Evolutionary conservation across 495 filamentous ascomycete species (phyloP).

Genomic region (Xylaria nigripes): DNA sequence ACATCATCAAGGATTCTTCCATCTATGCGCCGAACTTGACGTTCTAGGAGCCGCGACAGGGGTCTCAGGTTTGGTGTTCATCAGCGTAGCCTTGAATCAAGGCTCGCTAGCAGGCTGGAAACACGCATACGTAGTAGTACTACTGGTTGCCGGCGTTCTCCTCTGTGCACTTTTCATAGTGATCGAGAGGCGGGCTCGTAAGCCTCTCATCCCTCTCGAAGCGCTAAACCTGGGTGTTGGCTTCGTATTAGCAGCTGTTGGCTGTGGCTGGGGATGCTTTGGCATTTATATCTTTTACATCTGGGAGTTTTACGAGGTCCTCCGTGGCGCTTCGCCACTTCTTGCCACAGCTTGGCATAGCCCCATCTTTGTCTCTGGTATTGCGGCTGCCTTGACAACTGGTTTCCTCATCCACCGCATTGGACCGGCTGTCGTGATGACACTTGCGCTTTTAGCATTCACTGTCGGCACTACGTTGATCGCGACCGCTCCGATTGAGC

Average conservation of each 20-base stretch:
- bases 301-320: conserved; percentile 46
- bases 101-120: conserved; percentile 51
- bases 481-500: conserved; percentile 41
- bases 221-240: conserved; percentile 44
- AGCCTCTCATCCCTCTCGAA: conserved; percentile 50
- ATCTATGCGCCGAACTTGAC: conserved; percentile 39
- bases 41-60: conserved; percentile 44
- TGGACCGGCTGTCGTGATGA: conserved; percentile 43
- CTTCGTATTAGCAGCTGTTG: conserved; percentile 49
- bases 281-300: conserved; percentile 56
- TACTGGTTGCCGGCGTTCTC: conserved; percentile 47
- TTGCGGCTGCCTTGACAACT: conserved; percentile 44
- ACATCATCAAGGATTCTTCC: conserved; percentile 6
- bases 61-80: conserved; percentile 47
- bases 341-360: conserved; percentile 43
- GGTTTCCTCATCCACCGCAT: conserved; percentile 41
- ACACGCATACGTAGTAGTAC: conserved; percentile 42
- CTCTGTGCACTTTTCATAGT: conserved; percentile 43
- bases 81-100: conserved; percentile 58
- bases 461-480: conserved; percentile 40
- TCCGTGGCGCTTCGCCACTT: conserved; percentile 43
- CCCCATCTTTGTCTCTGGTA: conserved; percentile 41
- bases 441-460: conserved; percentile 45
- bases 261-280: conserved; percentile 55
- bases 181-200: conserved; percentile 39